These are phyloP conservation scores for Xerocomus nothofagi DNA, from an alignment of 1,284 basidiomycete genomes.

Conservation along the genomic window DNA sequence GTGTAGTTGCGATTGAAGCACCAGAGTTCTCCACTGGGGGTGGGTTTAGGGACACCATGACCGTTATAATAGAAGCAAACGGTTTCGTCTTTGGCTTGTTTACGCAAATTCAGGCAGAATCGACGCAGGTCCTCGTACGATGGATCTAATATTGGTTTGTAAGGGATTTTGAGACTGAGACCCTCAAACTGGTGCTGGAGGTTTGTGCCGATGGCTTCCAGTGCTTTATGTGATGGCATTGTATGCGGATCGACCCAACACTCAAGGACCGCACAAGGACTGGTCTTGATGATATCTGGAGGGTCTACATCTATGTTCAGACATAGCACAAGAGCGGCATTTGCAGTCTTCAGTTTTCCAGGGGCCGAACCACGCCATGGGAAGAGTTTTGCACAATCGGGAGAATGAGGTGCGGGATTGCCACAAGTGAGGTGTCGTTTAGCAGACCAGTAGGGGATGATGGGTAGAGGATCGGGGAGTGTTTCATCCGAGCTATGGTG, in stretches of 20 bases:
- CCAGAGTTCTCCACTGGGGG: conserved; percentile 96
- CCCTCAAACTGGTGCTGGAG: conserved; percentile 96
- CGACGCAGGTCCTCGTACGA: conserved; percentile 93
- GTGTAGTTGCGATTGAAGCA: conserved; percentile 98
- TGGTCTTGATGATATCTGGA: conserved; percentile 96
- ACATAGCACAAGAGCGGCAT: conserved; percentile 92
- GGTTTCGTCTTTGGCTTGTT: conserved; percentile 91
- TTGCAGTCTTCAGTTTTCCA: conserved; percentile 86
- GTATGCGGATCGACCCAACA: conserved; percentile 97
- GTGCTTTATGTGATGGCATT: conserved; percentile 84
- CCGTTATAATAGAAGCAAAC: conserved; percentile 98
- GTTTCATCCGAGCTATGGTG: conserved; percentile 42
- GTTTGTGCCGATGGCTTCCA: conserved; percentile 89
- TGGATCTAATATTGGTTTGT: conserved; percentile 93
- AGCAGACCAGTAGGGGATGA: conserved; percentile 76
- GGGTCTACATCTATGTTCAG: conserved; percentile 98
- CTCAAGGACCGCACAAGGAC: conserved; percentile 92
- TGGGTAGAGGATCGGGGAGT: conserved; percentile 53
- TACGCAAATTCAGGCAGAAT: conserved; percentile 84
- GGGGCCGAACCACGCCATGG: conserved; percentile 80
- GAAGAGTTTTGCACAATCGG: conserved; percentile 62
- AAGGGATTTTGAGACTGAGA: conserved; percentile 86
- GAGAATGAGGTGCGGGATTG: conserved; percentile 71
- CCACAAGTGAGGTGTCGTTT: conserved; percentile 88
- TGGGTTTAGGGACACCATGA: conserved; percentile 97